Evolutionary conservation across 2,329 filamentous ascomycete species (phyloP), one percentile per base, ranked within the genome.

Genomic region (Trichocomaceae sp.): DNA sequence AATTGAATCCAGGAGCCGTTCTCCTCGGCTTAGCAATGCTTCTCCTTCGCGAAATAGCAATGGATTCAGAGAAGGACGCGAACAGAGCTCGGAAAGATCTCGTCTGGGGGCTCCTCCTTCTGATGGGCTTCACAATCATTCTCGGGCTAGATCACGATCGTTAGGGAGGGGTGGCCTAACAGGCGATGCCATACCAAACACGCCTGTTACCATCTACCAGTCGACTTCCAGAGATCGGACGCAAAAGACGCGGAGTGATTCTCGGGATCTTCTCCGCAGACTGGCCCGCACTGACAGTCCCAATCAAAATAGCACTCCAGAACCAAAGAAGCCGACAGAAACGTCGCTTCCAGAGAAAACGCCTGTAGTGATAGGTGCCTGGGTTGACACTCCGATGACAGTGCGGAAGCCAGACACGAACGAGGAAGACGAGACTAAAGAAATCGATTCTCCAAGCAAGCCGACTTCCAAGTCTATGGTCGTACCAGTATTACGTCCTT

Each of bases 341-440:
- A 62, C 67, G 26, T 65, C 61, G 23, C 64, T 72, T 19, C 70
- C 72, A 35, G 68, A 71, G 33, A 73, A 75, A 58, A 77, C 75
- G 1, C 75, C 75, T 2, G 66, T 70, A 37, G 72, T 76, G 9
- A 70, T 69, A 17, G 75, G 75, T 12, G 74, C 73, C 2, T 77
- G 73, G 73, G 70, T 75, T 33, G 74, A 77, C 59, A 77, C 75
- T 1, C 74, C 75, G 3, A 62, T 75, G 59, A 72, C 73, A 12
- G 72, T 74, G 51, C 65, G 67, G 31, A 58, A 63, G 26, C 47
- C 62, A 6, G 54, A 62, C 20, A 63, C 60, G 26, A 61, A 52
- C 22, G 39, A 42, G 20, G 54, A 58, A 4, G 54, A 56, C 17
- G 26, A 62, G 13, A 61, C 65, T 2, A 65, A 61, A 26, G 64